Evolutionary conservation across 768 basidiomycete species (phyloP), one percentile per base, ranked within the genome.

Genomic region (Termitomyces sp.): DNA sequence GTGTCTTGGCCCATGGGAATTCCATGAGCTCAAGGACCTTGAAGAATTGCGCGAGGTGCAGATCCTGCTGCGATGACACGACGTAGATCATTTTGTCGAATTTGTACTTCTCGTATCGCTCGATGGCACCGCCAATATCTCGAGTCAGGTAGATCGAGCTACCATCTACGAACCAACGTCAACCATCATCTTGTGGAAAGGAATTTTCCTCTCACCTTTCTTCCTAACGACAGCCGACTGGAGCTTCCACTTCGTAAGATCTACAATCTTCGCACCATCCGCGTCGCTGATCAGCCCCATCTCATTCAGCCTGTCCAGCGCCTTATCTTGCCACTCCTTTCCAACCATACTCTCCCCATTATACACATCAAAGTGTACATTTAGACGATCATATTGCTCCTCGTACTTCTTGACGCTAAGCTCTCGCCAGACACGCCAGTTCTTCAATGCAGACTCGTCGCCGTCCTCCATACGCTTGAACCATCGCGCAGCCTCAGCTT

Each of bases 401-500:
- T 82, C 82, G 75, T 98, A 96, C 75, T 94, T 94, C 69, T 87
- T 86, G 68, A 99, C 86, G 65, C 93, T 96, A 53, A 96, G 76
- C 68, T 92, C 88, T 28, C 96, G 90, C 94, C 96, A 99, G 61
- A 89, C 83, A 18, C 89, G 84, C 96, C 96, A 99, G 74, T 96
- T 90, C 59, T 78, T 80, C 39, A 98, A 82, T 2, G 93, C 90
- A 11, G 78, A 79, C 65, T 93, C 88, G 67, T 98, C 94, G 28
- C 94, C 93, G 64, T 94, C 91, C 71, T 96, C 94, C 93, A 97
- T 96, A 12, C 88, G 88, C 74, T 89, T 94, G 81, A 99, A 99
- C 83, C 92, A 94, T 52, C 82, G 78, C 0, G 91, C 91, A 0
- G 94, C 94, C 54, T 87, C 84, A 7, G 75, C 81, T 74, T 90